phyloP scores from a whole-genome alignment of 2,329 filamentous ascomycete genomes.

The Alternaria longipes region DNA sequence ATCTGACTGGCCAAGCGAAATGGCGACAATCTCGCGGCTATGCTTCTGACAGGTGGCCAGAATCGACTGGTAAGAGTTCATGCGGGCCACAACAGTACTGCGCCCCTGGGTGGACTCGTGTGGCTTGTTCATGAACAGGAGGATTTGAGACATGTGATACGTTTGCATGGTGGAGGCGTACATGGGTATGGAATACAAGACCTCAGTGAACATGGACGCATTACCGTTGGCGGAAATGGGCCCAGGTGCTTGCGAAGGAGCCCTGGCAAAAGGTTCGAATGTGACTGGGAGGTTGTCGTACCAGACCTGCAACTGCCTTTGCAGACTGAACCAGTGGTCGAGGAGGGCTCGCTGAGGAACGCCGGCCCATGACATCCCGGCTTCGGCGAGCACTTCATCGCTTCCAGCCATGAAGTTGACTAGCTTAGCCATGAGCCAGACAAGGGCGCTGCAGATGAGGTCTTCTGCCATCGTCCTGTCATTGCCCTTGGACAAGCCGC shows the following conservation, averaged over 20 bases:
- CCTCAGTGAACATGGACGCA: slow-evolving; percentile 60
- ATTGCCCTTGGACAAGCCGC: slow-evolving; percentile 55
- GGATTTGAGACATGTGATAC: slow-evolving; percentile 71
- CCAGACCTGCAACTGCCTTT: slow-evolving; percentile 68
- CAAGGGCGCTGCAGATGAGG: slow-evolving; percentile 69
- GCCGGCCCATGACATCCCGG: slow-evolving; percentile 53
- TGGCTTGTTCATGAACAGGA: slow-evolving; percentile 68
- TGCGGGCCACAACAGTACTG: slow-evolving; percentile 62
- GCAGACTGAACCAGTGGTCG: slow-evolving; percentile 64
- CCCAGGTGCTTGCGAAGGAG: slow-evolving; percentile 46
- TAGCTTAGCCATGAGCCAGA: slow-evolving; percentile 73
- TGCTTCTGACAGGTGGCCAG: slow-evolving; percentile 65
- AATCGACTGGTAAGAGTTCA: slow-evolving; percentile 66
- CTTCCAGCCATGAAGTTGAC: slow-evolving; percentile 70
- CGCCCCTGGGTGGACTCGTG: slow-evolving; percentile 63
- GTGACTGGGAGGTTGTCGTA: slow-evolving; percentile 66
- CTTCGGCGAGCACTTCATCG: slow-evolving; percentile 57
- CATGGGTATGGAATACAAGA: slow-evolving; percentile 71
- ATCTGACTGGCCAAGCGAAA: slow-evolving; percentile 65
- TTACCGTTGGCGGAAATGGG: slow-evolving; percentile 36
- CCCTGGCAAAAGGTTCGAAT: slow-evolving; percentile 65
- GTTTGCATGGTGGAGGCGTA: slow-evolving; percentile 72
- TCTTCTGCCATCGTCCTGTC: slow-evolving; percentile 67
- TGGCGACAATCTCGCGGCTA: slow-evolving; percentile 69
- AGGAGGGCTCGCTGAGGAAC: slow-evolving; percentile 61